phyloP scores from a whole-genome alignment of 352 stramenopile genomes.

The Blastocystis sp. region DNA sequence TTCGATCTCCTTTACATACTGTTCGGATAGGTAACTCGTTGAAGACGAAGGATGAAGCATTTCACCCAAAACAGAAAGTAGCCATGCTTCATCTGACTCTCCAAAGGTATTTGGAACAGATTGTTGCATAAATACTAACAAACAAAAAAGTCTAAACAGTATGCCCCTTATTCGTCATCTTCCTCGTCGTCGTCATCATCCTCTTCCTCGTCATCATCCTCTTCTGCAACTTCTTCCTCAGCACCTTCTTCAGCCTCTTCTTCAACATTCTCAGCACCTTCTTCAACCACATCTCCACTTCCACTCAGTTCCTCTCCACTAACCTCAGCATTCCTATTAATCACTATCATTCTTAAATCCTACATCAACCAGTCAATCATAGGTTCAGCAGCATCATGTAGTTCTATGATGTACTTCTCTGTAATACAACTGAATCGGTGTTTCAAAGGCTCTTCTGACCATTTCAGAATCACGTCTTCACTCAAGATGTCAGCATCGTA shows the following conservation, averaged over 20 bases:
- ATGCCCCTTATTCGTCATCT: conserved; percentile 2
- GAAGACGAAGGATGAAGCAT: neutral
- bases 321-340: neutral
- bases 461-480: conserved; percentile 73
- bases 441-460: conserved; percentile 72
- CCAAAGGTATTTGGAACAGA: neutral
- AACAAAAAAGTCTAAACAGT: conserved; percentile 40
- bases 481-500: conserved; percentile 77
- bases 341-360: neutral
- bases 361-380: conserved; percentile 76
- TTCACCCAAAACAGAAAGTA: conserved; percentile 5
- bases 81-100: neutral
- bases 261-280: conserved; percentile 1
- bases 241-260: conserved; percentile 27
- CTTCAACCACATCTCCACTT: conserved; percentile 4
- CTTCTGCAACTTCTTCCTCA: conserved; percentile 1
- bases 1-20: conserved; percentile 18
- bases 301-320: conserved; percentile 13
- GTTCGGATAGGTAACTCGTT: neutral
- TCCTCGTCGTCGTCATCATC: conserved; percentile 45
- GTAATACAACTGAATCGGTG: conserved; percentile 76
- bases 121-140: conserved; percentile 28
- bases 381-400: conserved; percentile 72
- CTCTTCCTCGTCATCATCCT: conserved; percentile 44
- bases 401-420: conserved; percentile 70